Base-by-base conservation (phyloP, 805 yeast species). In the Kazachstania africana region DNA sequence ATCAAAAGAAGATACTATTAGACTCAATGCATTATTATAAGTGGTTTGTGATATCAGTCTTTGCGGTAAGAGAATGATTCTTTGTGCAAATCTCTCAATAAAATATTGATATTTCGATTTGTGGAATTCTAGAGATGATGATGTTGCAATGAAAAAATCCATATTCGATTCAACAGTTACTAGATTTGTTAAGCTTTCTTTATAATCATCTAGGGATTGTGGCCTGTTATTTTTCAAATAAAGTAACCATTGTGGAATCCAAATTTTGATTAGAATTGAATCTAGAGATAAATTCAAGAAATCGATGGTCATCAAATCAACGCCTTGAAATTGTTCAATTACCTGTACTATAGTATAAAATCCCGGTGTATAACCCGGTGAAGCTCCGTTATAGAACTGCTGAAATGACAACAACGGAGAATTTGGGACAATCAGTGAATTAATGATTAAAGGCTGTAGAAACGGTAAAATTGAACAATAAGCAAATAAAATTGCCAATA, bases 401-500 rank as follows among this genome's bases (percentile, higher is more conserved):
- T n/a, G n/a, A n/a, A n/a, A n/a, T 26, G 12, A 15, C 19, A 16
- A 6, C 18, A 21, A 26, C 37, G 15, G 16, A 28, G 26, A 16
- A 12, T 17, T 18, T 50, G 48, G 40, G 12, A 31, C 28, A 8
- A 22, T 22, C 19, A 40, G 27, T 3, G 45, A 29, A 8, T 36
- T 34, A 3, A 21, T 30, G 4, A 46, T 43, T 16, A 47, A 29
- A 16, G 29, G 30, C 8, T 46, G 41, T 4, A 47, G 32, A 14
- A 24, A 21, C 13, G 34, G 36, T 21, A 36, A 38, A 8, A 44
- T 38, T 3, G 51, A 42, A 24, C 44, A 48, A 29, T 39, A 44
- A 6, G 50, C 50, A 28, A 46, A 29, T 14, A 44, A 28, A 3
- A 43, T 33, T 2, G 49, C 45, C 8, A 43, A 14, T 16, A 29